Conservation (phyloP, 2,329 filamentous ascomycete species). For the Penicillium sp. region DNA sequence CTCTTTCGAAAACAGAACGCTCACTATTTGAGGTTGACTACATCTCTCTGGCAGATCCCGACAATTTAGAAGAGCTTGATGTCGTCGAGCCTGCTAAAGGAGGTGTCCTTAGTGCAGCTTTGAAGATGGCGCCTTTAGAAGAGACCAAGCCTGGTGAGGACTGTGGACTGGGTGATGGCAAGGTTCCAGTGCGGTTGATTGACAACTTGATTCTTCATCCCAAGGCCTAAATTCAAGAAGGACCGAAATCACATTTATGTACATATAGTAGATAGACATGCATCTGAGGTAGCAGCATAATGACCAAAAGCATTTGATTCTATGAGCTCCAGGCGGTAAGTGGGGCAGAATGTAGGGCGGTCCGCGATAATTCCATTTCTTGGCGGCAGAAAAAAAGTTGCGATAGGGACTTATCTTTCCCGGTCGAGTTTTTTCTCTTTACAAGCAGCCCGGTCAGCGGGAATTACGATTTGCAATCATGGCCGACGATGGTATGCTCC, state of each 20-base stretch:
- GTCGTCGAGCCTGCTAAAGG: constrained; percentile 68
- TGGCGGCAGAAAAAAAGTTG: constrained; percentile 26
- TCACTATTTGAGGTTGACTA: constrained; percentile 85
- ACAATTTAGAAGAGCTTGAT: constrained; percentile 76
- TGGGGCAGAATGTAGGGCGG: constrained; percentile 35
- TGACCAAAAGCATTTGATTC: background rate
- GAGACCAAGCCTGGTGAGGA: constrained; percentile 69
- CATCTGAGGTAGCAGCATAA: background rate
- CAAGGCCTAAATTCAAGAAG: constrained; percentile 5
- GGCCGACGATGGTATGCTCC: constrained; percentile 91
- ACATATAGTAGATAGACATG: background rate
- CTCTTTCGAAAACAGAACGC: constrained; percentile 59
- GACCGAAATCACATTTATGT: background rate
- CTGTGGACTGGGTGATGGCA: constrained; percentile 66
- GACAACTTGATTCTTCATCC: constrained; percentile 79
- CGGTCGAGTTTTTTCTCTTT: constrained; percentile 3
- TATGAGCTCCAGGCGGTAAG: constrained; percentile 19
- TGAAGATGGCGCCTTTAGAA: constrained; percentile 86
- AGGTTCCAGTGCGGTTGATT: constrained; percentile 80
- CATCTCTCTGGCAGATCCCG: constrained; percentile 83
- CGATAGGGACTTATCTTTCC: constrained; percentile 15
- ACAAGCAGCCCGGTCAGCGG: constrained; percentile 3
- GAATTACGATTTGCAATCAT: constrained; percentile 50
- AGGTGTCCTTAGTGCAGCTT: constrained; percentile 82
- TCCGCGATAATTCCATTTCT: constrained; percentile 33